Conservation (phyloP, 139 green algal genomes). For the Chlamydomonas sp. region DNA sequence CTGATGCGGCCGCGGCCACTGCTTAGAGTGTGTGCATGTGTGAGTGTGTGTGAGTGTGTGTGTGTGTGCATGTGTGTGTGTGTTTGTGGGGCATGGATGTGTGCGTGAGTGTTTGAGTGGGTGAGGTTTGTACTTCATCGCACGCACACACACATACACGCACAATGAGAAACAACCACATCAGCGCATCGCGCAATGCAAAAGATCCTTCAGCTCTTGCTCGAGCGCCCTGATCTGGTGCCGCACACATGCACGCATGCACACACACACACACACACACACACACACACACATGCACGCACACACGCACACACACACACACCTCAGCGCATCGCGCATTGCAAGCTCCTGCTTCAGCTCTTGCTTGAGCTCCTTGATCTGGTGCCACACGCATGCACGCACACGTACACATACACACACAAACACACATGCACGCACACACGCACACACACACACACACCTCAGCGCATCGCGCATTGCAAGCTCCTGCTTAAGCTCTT, state of each 20-base stretch:
- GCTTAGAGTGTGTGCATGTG: neutral
- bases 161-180: neutral
- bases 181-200: neutral
- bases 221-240: too few species aligned
- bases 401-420: neutral
- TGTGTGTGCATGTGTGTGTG: neutral
- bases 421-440: neutral
- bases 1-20: constrained; percentile 41
- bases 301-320: neutral
- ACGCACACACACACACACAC: constrained; percentile 14
- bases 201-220: neutral
- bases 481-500: constrained; percentile 77
- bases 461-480: constrained; percentile 70
- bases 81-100: neutral
- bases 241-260: neutral
- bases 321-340: constrained; percentile 63
- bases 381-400: too few species aligned
- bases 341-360: constrained; percentile 76
- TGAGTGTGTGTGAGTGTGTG: neutral
- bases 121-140: neutral
- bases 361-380: neutral
- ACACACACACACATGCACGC: neutral
- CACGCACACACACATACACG: neutral
- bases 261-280: neutral
- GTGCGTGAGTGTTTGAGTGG: neutral